These are phyloP conservation scores for Solanum pimpinellifolium DNA, from an alignment of 257 asterid genomes.

Conservation along the genomic window DNA sequence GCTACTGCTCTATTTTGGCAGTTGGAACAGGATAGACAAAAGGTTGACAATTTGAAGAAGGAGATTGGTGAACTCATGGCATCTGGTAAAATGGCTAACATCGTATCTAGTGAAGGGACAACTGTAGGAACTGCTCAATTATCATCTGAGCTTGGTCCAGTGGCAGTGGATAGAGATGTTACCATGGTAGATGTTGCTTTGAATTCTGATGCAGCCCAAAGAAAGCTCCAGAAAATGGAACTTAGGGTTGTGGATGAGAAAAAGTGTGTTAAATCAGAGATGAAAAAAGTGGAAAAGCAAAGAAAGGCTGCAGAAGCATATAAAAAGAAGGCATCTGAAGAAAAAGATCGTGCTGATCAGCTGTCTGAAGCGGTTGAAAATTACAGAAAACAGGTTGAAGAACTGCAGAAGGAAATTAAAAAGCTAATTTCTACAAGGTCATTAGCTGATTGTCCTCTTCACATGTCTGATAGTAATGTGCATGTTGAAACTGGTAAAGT, in stretches of 20 bases:
- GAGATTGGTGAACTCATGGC: conserved; percentile 19
- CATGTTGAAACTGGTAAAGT: conserved; percentile 35
- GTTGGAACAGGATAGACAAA: conserved; percentile 40
- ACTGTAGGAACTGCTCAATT: conserved; percentile 4
- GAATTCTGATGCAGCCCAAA: conserved; percentile 16
- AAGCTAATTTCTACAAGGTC: conserved; percentile 27
- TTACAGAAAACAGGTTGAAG: conserved; percentile 43
- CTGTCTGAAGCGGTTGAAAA: conserved; percentile 37
- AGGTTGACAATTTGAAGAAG: conserved; percentile 34
- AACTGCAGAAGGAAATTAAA: conserved; percentile 34
- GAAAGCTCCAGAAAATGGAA: conserved; percentile 33
- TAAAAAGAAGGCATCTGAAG: conserved; percentile 37
- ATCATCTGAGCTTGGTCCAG: conserved; percentile 7
- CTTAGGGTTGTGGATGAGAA: conserved; percentile 23
- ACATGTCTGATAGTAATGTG: conserved; percentile 7
- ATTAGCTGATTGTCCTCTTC: conserved; percentile 11
- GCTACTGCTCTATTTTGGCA: conserved; percentile 40
- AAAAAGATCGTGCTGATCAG: conserved; percentile 42
- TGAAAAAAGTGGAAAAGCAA: conserved; percentile 50
- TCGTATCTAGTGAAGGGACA: conserved; percentile 3
- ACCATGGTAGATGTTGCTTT: neutral
- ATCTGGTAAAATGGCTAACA: conserved; percentile 14
- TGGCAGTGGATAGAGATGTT: conserved; percentile 14
- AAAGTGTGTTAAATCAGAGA: conserved; percentile 36
- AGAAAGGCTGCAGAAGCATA: conserved; percentile 36